Evolutionary conservation across 1,139 yeast species (phyloP), one percentile per base, ranked within the genome.

Genomic region (Spathaspora sp.): DNA sequence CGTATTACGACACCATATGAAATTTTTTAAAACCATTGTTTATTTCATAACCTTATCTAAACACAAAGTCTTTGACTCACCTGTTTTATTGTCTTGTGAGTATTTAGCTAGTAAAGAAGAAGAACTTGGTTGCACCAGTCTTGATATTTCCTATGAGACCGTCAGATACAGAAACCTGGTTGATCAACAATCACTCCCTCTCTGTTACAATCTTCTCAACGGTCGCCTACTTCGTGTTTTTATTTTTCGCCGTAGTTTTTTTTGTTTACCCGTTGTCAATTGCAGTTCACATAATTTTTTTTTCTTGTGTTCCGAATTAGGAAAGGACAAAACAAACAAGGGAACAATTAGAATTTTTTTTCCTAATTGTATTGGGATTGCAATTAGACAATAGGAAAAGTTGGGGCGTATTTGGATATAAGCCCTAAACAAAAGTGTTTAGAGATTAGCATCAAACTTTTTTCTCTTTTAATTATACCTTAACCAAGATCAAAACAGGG

Each of bases 261-360:
- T 29, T n/a, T 11, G 9, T 15, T 15, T 17, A 18, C 16, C 13
- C 17, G 38, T 34, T 34, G 38, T 34, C 20, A 16, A 29, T 29
- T 29, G 23, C 4, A 13, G 34, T 29, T 2, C 33, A 27, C 16
- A 34, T 15, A 34, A 33, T 15, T 10, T 17, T 17, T 13, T 31
- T 4, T 17, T 5, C 7, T 18, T 23, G 6, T 29, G 34, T 15
- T 29, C 38, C 38, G 6, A 34, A 34, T 17, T 34, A 34, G 38
- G 38, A 16, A 34, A 34, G 24, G 9, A 11, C 38, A 34, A 34
- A 34, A 34, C 38, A 34, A 34, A 34, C 23, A 34, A 34, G n/a
- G 11, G 18, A 10, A 27, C 27, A 29, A 7, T 15, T 4, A 33
- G 16, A 13, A 17, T 9, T 16, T 33, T 33, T 20, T n/a, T n/a